Percentiles rank a stretch among this genome's conserved stretches.
These are phyloP conservation scores for Bodo saltans DNA, from an alignment of 78 protist genomes.

Conservation along the genomic window DNA sequence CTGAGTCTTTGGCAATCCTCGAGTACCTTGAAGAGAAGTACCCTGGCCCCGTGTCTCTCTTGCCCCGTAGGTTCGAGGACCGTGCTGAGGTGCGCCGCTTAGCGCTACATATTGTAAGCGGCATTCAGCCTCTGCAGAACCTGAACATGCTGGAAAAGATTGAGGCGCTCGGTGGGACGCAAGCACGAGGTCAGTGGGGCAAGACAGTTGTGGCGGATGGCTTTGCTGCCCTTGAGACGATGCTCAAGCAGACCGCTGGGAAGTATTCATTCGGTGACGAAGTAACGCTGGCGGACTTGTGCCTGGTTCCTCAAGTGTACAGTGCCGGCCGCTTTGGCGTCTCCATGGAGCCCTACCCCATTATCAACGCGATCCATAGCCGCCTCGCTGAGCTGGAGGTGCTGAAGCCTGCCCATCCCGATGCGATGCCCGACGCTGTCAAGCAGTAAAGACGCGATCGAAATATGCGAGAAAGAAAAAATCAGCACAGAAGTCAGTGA, in stretches of 20 bases:
- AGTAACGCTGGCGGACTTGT: slow-evolving; percentile 47
- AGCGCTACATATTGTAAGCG: neutral
- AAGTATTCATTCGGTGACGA: slow-evolving; percentile 53
- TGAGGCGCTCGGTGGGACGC: slow-evolving; percentile 1
- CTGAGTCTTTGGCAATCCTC: slow-evolving; percentile 32
- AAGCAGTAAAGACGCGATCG: too few relatives aligned
- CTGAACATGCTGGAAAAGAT: slow-evolving; percentile 12
- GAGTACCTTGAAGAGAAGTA: slow-evolving; percentile 39
- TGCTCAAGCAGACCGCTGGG: slow-evolving; percentile 16
- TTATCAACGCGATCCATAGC: neutral
- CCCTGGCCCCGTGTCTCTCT: slow-evolving; percentile 7
- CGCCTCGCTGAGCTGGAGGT: neutral
- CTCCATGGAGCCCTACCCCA: slow-evolving; percentile 26
- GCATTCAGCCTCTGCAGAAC: slow-evolving; percentile 39
- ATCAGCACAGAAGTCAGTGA: too few relatives aligned
- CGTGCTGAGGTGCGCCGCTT: slow-evolving; percentile 23
- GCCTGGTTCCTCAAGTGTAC: slow-evolving; percentile 54
- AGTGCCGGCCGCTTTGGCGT: slow-evolving; percentile 39
- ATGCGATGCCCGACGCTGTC: slow-evolving; percentile 31
- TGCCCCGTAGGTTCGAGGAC: slow-evolving; percentile 10
- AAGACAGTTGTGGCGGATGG: slow-evolving; percentile 3
- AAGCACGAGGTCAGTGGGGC: slow-evolving; percentile 13
- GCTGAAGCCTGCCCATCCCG: slow-evolving; percentile 31
- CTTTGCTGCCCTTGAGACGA: slow-evolving; percentile 11
- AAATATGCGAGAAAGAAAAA: too few relatives aligned